Percentiles rank a stretch among this genome's conserved stretches.
Evolutionary conservation across 345 rosid genomes (phyloP).

Genomic region (Trapa bicornis): DNA sequence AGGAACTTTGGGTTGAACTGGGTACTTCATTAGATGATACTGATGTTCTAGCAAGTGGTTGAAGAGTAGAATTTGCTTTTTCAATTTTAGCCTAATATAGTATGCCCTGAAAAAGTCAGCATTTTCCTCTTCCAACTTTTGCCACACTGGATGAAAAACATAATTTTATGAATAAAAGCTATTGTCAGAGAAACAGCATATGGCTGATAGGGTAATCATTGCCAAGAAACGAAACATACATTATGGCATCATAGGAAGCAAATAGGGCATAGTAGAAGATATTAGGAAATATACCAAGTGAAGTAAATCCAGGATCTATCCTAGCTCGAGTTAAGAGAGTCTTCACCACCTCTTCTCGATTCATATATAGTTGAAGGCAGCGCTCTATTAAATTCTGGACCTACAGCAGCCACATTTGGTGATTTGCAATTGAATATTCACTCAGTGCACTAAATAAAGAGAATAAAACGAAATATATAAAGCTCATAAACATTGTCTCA

Average conservation of each 20-base stretch:
- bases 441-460: neutral
- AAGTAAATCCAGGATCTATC: conserved; percentile 78
- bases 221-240: neutral
- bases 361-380: conserved; percentile 72
- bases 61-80: conserved; percentile 79
- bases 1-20: conserved; percentile 66
- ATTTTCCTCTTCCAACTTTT: conserved; percentile 98
- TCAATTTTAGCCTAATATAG: conserved; percentile 80
- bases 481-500: conserved; percentile 14
- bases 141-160: conserved; percentile 61
- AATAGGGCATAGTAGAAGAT: neutral
- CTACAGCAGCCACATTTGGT: conserved; percentile 25
- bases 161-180: neutral
- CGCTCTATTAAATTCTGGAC: conserved; percentile 75
- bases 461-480: neutral
- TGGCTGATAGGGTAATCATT: neutral
- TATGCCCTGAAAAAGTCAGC: conserved; percentile 89
- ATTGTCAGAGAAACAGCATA: neutral
- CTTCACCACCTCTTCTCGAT: conserved; percentile 63
- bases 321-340: conserved; percentile 63
- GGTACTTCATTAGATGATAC: conserved; percentile 83
- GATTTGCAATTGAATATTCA: neutral
- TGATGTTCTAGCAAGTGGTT: conserved; percentile 91
- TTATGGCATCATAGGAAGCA: neutral
- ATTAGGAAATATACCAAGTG: conserved; percentile 31